A percentile compares a stretch with the other conserved stretches of the same genome.
These are phyloP conservation scores for Schizophyllum commune DNA, from an alignment of 1,284 basidiomycete species.

Conservation along the genomic window DNA sequence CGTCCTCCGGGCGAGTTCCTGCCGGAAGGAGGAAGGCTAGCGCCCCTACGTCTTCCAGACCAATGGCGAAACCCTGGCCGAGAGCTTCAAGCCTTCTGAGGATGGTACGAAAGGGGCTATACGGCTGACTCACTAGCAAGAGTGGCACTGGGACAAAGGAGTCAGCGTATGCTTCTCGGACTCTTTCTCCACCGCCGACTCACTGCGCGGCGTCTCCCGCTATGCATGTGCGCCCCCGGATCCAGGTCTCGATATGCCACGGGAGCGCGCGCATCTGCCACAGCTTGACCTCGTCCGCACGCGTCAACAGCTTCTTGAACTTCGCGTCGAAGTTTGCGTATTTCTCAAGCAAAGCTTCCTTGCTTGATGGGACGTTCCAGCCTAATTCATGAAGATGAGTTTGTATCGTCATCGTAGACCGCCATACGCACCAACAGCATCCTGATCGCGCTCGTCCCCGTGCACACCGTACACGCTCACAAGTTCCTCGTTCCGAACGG, in stretches of 20 bases:
- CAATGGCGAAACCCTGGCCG: slow-evolving; percentile 12
- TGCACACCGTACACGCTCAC: slow-evolving; percentile 3
- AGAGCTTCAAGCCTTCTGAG: slow-evolving; percentile 4
- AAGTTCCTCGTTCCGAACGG: slow-evolving; percentile 1
- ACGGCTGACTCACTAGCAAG: not conserved
- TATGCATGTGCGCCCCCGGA: slow-evolving; percentile 4
- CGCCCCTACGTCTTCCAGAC: slow-evolving; percentile 12
- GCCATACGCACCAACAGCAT: slow-evolving; percentile 4
- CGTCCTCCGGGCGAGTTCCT: slow-evolving; percentile 8
- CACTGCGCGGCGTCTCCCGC: slow-evolving; percentile 12
- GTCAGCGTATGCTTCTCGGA: not conserved
- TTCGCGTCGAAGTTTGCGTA: slow-evolving; percentile 3
- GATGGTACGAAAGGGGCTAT: not conserved
- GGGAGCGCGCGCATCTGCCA: slow-evolving; percentile 12
- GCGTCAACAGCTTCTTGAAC: slow-evolving; percentile 7
- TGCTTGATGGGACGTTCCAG: slow-evolving; percentile 9
- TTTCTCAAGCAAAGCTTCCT: slow-evolving; percentile 6
- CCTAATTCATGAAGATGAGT: not conserved
- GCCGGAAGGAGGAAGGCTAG: slow-evolving; percentile 9
- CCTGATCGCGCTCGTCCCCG: slow-evolving; percentile 6
- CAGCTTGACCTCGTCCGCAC: slow-evolving; percentile 6
- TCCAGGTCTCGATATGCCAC: not conserved
- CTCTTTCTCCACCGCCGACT: slow-evolving; percentile 1
- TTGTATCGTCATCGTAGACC: not conserved
- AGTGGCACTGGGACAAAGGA: not conserved